Evolutionary conservation across 345 rosid species (phyloP), one percentile per base, ranked within the genome.

Genomic region (Eucalyptus cloeziana): DNA sequence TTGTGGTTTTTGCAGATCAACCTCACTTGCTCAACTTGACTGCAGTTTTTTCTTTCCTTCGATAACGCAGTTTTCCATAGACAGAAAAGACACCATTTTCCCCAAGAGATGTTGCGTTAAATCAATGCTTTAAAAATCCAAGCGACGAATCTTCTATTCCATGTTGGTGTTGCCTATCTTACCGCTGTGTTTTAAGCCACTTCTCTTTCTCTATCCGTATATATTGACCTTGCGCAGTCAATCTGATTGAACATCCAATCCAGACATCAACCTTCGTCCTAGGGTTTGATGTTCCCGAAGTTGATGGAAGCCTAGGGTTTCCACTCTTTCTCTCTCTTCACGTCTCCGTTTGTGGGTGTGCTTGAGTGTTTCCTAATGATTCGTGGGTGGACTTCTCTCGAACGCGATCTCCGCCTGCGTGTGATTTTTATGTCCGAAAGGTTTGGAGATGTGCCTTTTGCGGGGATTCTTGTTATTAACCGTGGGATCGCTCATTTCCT

Each of bases 401-500:
- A 40, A 76, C 43, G 15, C 47, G 47, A 40, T 76, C 47, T 21
- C 47, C 16, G 24, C 24, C 47, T 76, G 85, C 47, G 47, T 3
- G 30, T 76, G 85, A 71, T 40, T 76, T 76, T 40, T 21, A 44
- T 33, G 47, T 76, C 85, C 24, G 85, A 40, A 43, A 76, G 85
- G 45, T 76, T 76, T 6, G 15, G 24, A 76, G 30, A 22, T 40
- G 85, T 19, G 85, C 14, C 85, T 40, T 76, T 7, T 67, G 16
- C 58, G 25, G 49, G 52, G 89, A 88, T 87, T 91, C 87, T n/a
- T 87, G 89, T 85, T 89, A 58, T 91, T 91, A 47, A 87, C 95
- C 95, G 47, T 16, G 51, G 93, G 93, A 89, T 91, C 33, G 87
- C 88, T n/a, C 27, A 52, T 86, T 89, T 88, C 90, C 88, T 62